phyloP scores from a whole-genome alignment of 257 asterid species.

The Vinca minor region DNA sequence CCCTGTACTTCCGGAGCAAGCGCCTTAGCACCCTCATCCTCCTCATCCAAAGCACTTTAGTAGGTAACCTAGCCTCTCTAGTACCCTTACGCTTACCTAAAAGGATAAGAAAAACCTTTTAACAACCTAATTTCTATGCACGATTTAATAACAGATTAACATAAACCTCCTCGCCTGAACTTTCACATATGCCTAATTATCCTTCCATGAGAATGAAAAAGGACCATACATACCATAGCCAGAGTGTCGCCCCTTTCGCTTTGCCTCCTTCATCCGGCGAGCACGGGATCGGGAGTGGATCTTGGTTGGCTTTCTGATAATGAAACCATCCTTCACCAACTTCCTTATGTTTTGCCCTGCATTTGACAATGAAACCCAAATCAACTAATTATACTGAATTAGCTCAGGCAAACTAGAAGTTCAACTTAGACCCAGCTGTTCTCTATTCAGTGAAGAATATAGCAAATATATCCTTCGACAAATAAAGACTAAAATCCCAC shows the following conservation, averaged over 20 bases:
- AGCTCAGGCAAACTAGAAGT: background rate
- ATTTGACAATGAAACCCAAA: background rate
- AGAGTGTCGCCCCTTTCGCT: constrained; percentile 94
- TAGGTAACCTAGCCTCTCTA: constrained; percentile 91
- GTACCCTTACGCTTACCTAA: constrained; percentile 97
- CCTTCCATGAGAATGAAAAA: background rate
- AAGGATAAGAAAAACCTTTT: background rate
- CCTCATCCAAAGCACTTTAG: constrained; percentile 92
- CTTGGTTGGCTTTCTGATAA: constrained; percentile 93
- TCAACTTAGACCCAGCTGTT: background rate
- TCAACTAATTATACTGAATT: background rate
- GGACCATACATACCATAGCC: constrained; percentile 75
- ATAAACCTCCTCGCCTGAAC: no score
- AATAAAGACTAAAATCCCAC: no score
- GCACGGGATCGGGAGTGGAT: constrained; percentile 93
- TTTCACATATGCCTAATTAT: background rate
- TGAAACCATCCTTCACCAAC: no score
- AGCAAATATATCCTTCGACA: no score
- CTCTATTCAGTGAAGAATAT: background rate
- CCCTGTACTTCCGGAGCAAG: constrained; percentile 84
- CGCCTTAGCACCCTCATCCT: constrained; percentile 91
- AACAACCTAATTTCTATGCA: background rate
- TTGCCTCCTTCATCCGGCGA: constrained; percentile 88
- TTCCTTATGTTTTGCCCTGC: no score
- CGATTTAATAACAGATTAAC: no score